Evolutionary conservation across 805 yeast species (phyloP), one percentile per base, ranked within the genome.

Genomic region (Cyberlindnera meyerae): DNA sequence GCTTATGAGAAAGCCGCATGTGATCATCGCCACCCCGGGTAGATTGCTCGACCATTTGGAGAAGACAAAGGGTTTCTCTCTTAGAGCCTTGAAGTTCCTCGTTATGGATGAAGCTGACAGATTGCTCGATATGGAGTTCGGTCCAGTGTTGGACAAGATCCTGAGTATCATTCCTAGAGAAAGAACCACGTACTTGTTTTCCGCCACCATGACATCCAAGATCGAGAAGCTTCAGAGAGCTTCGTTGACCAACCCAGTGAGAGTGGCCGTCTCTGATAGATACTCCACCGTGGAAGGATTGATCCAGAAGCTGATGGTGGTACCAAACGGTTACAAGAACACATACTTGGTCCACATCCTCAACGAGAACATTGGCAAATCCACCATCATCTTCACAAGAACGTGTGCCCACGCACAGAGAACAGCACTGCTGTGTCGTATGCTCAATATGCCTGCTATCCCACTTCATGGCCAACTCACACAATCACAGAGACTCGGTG

Each of bases 71-170:
- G 97, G 96, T 2, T 90, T 90, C 54, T 76, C 84, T 4, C 64
- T 90, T 48, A 75, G 84, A 43, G 79, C 80, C 37, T 68, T 90
- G 54, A 81, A 83, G 57, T 90, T 70, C 58, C 70, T 90, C 40
- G 95, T 90, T 5, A 82, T 90, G 82, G 98, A 90, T 62, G 98
- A 90, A 66, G 98, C 98, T 16, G 98, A 90, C 62, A 73, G 98
- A 57, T 72, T 90, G 48, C 68, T 90, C 53, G 98, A 93, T 65
- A 77, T 90, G 84, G 98, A 90, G 58, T 90, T 90, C 54, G 97
- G 96, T 11, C 96, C 96, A 27, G 95, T 89, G 12, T 68, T 90
- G 46, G 96, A 87, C 55, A 82, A 82, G 57, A 84, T 90, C 44
- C 67, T 90, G 38, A 81, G 79, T 46, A 75, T 86, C 33, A 82